Percentiles rank a stretch among this genome's conserved stretches.
Evolutionary conservation across 768 basidiomycete species (phyloP).

Genomic region (Hortiboletus flavorubellus): DNA sequence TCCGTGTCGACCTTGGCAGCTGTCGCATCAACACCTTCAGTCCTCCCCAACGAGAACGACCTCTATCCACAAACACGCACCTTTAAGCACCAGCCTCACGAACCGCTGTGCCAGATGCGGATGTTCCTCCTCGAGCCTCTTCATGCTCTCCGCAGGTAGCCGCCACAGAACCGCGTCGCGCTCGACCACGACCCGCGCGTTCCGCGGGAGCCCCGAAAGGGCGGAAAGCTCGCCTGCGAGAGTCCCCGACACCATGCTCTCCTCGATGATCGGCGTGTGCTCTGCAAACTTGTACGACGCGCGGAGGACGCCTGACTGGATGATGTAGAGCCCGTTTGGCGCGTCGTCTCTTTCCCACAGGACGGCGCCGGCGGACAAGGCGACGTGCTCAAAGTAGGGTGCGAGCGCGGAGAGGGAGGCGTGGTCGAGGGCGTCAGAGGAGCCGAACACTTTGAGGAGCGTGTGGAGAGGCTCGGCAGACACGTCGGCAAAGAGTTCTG

Average conservation of each 20-base stretch:
- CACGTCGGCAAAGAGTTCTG: conserved; percentile 32
- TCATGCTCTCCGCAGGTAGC: conserved; percentile 57
- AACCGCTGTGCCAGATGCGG: conserved; percentile 66
- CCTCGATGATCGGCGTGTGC: conserved; percentile 64
- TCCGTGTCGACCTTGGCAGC: conserved; percentile 67
- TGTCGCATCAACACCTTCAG: conserved; percentile 18
- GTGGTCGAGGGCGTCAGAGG: conserved; percentile 57
- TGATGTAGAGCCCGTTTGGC: conserved; percentile 83
- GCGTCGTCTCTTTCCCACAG: conserved; percentile 78
- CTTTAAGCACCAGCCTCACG: conserved; percentile 67
- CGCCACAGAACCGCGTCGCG: conserved; percentile 78
- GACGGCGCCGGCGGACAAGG: conserved; percentile 52
- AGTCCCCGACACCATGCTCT: conserved; percentile 93
- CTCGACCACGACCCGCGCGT: conserved; percentile 85
- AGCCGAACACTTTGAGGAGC: conserved; percentile 75
- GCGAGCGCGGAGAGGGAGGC: conserved; percentile 60
- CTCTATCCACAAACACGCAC: conserved; percentile 36
- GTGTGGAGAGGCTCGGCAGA: conserved; percentile 67
- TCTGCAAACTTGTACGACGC: conserved; percentile 80
- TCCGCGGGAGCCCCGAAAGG: conserved; percentile 73
- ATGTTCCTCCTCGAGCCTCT: conserved; percentile 61
- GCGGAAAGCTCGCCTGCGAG: conserved; percentile 90
- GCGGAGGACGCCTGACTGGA: conserved; percentile 81
- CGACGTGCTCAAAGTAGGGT: conserved; percentile 66
- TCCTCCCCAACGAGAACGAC: not conserved